Percentiles rank a stretch among this genome's conserved stretches.
phyloP scores from a whole-genome alignment of 2,329 filamentous ascomycete species.

The Diaporthe sp. region DNA sequence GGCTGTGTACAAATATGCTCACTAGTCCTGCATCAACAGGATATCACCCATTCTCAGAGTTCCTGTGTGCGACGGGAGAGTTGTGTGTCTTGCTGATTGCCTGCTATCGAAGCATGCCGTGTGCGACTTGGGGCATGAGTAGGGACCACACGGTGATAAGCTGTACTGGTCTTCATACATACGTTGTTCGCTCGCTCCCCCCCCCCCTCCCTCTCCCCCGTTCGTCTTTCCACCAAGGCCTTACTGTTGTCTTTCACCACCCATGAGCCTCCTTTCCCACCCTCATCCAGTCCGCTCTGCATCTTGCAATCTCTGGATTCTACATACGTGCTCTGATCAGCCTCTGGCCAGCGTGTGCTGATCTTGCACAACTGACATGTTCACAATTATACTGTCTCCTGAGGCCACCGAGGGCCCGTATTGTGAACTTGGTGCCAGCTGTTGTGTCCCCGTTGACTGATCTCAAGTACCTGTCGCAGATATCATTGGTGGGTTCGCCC shows the following conservation, averaged over 20 bases:
- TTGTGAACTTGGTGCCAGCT: neutral
- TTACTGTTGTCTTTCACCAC: neutral
- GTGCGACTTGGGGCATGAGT: neutral
- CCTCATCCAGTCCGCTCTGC: neutral
- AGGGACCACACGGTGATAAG: neutral
- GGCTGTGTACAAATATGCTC: slow-evolving; percentile 26
- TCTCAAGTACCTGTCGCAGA: neutral
- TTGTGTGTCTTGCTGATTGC: neutral
- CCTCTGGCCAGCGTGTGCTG: neutral
- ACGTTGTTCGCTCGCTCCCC: too few relatives aligned
- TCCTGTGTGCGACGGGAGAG: neutral
- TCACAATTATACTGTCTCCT: neutral
- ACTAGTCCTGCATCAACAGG: slow-evolving; percentile 1
- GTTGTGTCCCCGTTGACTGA: too few relatives aligned
- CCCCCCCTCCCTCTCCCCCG: neutral
- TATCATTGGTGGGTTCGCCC: neutral
- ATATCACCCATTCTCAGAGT: neutral
- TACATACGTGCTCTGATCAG: neutral
- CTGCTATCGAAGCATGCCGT: neutral
- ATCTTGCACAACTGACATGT: neutral
- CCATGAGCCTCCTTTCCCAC: neutral
- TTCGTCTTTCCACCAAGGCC: neutral
- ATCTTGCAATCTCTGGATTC: neutral
- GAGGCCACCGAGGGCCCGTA: neutral
- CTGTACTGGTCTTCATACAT: neutral